A percentile compares a stretch with the other conserved stretches of the same genome.
phyloP scores from a whole-genome alignment of 257 asterid genomes.

The Solanum sitiens region DNA sequence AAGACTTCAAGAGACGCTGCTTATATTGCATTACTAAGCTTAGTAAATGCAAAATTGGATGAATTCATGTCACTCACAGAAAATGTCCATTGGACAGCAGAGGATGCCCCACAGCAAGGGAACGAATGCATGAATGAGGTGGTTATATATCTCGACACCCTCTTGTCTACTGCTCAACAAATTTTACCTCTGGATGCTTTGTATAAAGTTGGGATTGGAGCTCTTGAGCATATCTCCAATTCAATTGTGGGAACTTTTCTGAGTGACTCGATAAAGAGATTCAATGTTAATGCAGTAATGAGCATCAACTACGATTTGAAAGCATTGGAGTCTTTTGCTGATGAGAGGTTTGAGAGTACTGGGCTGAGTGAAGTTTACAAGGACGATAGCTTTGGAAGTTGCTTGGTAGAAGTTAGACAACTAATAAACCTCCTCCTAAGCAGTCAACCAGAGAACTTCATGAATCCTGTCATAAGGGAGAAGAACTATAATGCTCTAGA shows the following conservation, averaged over 20 bases:
- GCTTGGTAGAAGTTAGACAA: constrained; percentile 76
- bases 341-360: constrained; percentile 67
- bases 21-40: constrained; percentile 52
- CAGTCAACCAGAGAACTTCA: constrained; percentile 85
- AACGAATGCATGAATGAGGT: constrained; percentile 74
- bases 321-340: constrained; percentile 72
- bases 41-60: constrained; percentile 66
- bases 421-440: constrained; percentile 70
- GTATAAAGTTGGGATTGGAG: constrained; percentile 85
- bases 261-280: constrained; percentile 66
- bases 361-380: constrained; percentile 66
- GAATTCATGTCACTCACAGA: constrained; percentile 69
- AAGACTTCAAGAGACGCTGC: constrained; percentile 91
- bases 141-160: constrained; percentile 68
- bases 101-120: constrained; percentile 50
- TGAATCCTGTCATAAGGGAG: constrained; percentile 94
- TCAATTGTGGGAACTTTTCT: constrained; percentile 59
- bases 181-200: constrained; percentile 78
- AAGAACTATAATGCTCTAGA: constrained; percentile 66
- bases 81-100: constrained; percentile 76
- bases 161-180: constrained; percentile 85
- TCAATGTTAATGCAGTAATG: constrained; percentile 51
- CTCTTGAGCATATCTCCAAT: constrained; percentile 72
- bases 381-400: constrained; percentile 60
- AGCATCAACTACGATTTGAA: constrained; percentile 53